Base-by-base conservation (phyloP, 1,284 basidiomycete genomes). In the Cystobasidium pallidum region DNA sequence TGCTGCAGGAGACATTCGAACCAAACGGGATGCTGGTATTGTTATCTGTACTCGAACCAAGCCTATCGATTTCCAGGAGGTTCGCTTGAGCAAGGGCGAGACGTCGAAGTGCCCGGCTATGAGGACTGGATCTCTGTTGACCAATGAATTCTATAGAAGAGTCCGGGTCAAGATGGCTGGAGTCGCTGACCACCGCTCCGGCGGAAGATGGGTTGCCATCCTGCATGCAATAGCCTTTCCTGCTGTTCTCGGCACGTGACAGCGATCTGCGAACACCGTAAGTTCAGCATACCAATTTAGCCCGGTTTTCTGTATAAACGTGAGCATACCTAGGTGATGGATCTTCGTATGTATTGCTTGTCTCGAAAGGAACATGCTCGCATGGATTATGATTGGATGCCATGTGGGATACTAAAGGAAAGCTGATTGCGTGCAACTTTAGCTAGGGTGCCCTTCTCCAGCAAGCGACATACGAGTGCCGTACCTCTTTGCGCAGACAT, bases 61-160 rank as follows among this genome's bases (percentile, higher is more conserved):
- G 24, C 59, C 24, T 39, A 34, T 28, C 49, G 21, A 30, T 43
- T 57, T 71, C 68, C 34, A 28, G 19, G 34, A 71, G 28, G 26
- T 55, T 34, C 15, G 49, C 47, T 45, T 71, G 45, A 8, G 59
- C 68, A 24, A 71, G 68, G 6, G 68, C 61, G 24, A 58, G 10
- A 51, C 64, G 68, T 10, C 55, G 45, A 3, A 71, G 34, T 19
- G 68, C 68, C 8, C 26, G 30, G 4, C 41, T 54, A 13, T 52
- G 45, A 8, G 68, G 59, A 32, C 58, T 70, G 17, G 28, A 21
- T 28, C 41, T 39, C 8, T 41, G 39, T 32, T 52, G 39, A n/a
- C 51, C 68, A 10, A 71, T 15, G 34, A 54, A 64, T 28, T 63
- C 51, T 24, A 71, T 32, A 11, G 68, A 71, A 2, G 68, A 63